These are phyloP conservation scores for Pseudonectria foliicola DNA, from an alignment of 2,329 filamentous ascomycete genomes.

Conservation along the genomic window DNA sequence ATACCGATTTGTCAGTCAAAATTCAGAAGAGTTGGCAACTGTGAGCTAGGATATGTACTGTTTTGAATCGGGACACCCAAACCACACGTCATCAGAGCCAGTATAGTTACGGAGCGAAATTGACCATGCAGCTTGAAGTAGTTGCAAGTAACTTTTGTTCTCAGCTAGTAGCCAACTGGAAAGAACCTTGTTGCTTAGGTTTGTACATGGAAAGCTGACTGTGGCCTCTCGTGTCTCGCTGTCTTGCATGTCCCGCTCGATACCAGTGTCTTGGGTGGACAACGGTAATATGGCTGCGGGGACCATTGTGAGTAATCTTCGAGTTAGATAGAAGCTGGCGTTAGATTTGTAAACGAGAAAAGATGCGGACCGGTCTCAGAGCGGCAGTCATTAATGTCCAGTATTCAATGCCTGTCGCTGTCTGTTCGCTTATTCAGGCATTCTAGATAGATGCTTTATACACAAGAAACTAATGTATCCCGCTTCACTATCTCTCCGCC, in stretches of 20 bases:
- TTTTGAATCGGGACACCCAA: not conserved
- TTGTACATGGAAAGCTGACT: not conserved
- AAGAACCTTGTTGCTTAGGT: not conserved
- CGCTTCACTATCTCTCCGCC: too few species aligned
- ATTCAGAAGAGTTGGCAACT: not conserved
- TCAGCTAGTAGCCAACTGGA: not conserved
- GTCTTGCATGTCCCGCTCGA: not conserved
- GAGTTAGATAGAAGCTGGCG: too few species aligned
- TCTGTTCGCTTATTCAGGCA: not conserved
- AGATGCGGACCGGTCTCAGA: too few species aligned
- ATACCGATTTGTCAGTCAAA: not conserved
- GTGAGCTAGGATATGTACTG: not conserved
- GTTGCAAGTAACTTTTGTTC: not conserved
- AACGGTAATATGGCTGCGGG: not conserved
- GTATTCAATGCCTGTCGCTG: not conserved
- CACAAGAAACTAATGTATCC: too few species aligned
- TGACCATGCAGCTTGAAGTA: not conserved
- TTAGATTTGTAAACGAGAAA: too few species aligned
- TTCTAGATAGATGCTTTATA: not conserved
- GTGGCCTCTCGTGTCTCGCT: not conserved
- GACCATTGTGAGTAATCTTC: not conserved
- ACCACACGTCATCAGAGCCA: slow-evolving; percentile 1
- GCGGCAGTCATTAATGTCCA: too few species aligned
- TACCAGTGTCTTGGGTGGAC: not conserved
- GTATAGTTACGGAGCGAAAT: not conserved